Evolutionary conservation across 345 rosid species (phyloP).

Genomic region (Clausena lansium): DNA sequence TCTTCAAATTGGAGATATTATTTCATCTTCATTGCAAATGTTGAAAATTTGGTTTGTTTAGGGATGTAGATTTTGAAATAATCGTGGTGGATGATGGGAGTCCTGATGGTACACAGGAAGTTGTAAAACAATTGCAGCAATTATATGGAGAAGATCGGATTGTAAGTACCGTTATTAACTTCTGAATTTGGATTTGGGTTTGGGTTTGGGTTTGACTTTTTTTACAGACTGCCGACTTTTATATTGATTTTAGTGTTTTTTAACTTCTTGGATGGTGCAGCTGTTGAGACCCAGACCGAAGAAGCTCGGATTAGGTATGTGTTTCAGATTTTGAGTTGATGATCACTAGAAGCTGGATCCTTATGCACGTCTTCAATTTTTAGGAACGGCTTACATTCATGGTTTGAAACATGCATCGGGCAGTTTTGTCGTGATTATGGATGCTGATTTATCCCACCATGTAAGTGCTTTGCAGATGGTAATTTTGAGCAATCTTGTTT

Average conservation of each 20-base stretch:
- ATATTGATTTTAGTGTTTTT: constrained; percentile 11
- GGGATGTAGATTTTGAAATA: constrained; percentile 83
- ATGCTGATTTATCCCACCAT: constrained; percentile 99
- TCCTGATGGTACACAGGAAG: constrained; percentile 93
- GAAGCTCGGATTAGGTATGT: constrained; percentile 93
- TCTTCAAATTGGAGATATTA: neutral
- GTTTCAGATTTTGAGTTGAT: neutral
- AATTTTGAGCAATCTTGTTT: neutral
- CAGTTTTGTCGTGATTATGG: constrained; percentile 91
- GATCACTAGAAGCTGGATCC: neutral
- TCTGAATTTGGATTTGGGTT: neutral
- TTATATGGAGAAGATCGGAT: constrained; percentile 78
- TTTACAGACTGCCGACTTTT: neutral
- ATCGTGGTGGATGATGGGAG: constrained; percentile 97
- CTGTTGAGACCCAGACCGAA: constrained; percentile 76
- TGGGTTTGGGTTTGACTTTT: neutral
- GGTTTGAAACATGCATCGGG: constrained; percentile 95
- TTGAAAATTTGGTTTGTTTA: constrained; percentile 13
- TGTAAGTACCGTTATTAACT: constrained; percentile 37
- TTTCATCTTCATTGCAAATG: neutral
- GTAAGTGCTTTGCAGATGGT: constrained; percentile 42
- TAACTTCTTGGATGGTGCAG: constrained; percentile 41
- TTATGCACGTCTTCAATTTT: constrained; percentile 20
- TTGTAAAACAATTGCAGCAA: constrained; percentile 75
- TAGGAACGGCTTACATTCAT: constrained; percentile 91